phyloP scores from a whole-genome alignment of 352 stramenopile genomes.

The Chrysophaeum taylorii region DNA sequence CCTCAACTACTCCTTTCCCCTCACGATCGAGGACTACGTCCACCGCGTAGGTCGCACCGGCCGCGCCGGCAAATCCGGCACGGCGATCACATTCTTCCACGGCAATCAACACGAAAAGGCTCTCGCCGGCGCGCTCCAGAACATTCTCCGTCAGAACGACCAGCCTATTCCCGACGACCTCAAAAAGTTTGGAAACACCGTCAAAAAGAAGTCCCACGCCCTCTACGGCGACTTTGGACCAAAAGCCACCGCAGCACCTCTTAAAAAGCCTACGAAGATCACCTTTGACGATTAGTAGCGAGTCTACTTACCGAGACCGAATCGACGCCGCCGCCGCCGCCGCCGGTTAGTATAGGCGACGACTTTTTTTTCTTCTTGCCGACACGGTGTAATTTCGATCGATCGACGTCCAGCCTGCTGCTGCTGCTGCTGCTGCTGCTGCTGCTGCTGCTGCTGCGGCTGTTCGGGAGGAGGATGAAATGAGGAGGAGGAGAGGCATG shows the following conservation, averaged over 20 bases:
- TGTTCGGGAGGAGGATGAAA: no score
- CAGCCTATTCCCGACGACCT: conserved; percentile 81
- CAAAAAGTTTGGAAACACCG: conserved; percentile 94
- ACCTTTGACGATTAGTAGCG: conserved; percentile 71
- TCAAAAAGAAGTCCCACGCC: conserved; percentile 99
- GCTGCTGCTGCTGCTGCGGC: no score
- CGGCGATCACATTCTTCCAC: conserved; percentile 93
- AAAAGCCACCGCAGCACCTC: conserved; percentile 68
- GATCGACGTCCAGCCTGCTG: no score
- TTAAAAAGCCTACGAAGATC: conserved; percentile 96
- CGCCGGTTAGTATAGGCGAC: no score
- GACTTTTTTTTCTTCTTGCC: no score
- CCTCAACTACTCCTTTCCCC: conserved; percentile 91
- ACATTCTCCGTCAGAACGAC: conserved; percentile 83
- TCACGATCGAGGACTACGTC: conserved; percentile 95
- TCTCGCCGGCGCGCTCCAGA: conserved; percentile 85
- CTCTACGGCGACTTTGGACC: conserved; percentile 92
- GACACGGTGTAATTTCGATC: no score
- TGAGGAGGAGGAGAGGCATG: no score
- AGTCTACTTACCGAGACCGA: no score
- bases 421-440: no score
- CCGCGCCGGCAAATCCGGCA: conserved; percentile 83
- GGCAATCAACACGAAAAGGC: conserved; percentile 75
- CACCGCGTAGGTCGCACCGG: conserved; percentile 85
- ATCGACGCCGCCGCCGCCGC: no score